phyloP scores from a whole-genome alignment of 306 rosid genomes.

The Parietaria judaica region DNA sequence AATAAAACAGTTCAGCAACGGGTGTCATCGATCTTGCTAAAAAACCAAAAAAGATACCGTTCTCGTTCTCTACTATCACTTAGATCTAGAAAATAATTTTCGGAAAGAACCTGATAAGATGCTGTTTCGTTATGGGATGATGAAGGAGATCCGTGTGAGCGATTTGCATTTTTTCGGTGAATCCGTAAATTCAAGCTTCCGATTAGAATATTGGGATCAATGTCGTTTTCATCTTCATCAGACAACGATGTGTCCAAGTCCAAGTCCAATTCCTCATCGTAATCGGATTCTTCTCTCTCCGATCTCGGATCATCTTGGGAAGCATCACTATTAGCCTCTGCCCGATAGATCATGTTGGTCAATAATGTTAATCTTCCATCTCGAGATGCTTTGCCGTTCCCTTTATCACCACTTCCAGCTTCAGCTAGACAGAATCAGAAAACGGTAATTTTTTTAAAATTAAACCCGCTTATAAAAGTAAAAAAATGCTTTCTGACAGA shows the following conservation, averaged over 20 bases:
- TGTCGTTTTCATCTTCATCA: constrained; percentile 74
- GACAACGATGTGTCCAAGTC: constrained; percentile 85
- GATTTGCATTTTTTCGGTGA: constrained; percentile 60
- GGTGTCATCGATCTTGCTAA: background rate
- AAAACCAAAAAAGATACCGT: background rate
- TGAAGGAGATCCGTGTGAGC: constrained; percentile 65
- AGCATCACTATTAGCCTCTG: constrained; percentile 75
- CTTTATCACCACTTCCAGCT: constrained; percentile 53
- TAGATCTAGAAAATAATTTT: background rate
- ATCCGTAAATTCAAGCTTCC: constrained; percentile 85
- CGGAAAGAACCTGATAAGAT: constrained; percentile 53
- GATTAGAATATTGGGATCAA: constrained; percentile 65
- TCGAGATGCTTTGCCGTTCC: constrained; percentile 45
- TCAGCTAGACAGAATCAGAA: constrained; percentile 47
- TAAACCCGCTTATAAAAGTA: constrained; percentile 2
- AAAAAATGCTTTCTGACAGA: constrained; percentile 4
- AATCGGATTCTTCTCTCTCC: constrained; percentile 91
- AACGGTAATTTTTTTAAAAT: constrained; percentile 22
- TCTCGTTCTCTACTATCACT: background rate
- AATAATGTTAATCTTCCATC: constrained; percentile 65
- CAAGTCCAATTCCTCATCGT: constrained; percentile 83
- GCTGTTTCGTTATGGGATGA: constrained; percentile 52
- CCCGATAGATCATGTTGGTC: constrained; percentile 74
- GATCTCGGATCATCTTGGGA: constrained; percentile 86
- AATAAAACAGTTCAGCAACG: background rate